Base-by-base conservation (phyloP, 129 eudicot species). In the Kitagawia praeruptora region DNA sequence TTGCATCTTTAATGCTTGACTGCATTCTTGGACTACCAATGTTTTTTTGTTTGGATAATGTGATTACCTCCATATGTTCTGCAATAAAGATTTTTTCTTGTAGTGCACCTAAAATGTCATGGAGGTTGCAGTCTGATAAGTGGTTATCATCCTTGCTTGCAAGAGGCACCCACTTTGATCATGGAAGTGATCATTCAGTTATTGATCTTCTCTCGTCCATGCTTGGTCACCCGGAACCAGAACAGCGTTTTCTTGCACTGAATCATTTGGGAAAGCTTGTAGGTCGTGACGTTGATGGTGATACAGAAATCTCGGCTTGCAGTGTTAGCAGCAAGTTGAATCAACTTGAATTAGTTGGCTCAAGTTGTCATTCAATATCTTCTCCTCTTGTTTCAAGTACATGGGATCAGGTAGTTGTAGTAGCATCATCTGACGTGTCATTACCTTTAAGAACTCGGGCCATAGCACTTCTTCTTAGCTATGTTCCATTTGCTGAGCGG, bases 181-280 rank as follows among this genome's bases (percentile, higher is more conserved):
- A 81, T 23, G 87, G 82, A 42, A 82, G 80, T 87, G 93, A 89
- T 84, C 61, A 37, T 71, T 86, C 91, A 79, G 38, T 94, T 34
- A 61, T 87, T 74, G 92, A 87, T 83, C 85, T 94, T 44, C 69
- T 94, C 82, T 75, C 76, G 74, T 71, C 88, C 76, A 81, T 94
- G 88, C 86, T 94, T 83, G 82, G 87, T 70, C 97, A 92, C 86
- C 83, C 87, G 13, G 98, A 94, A 82, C 98, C 98, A 75, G 98
- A 94, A 79, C 98, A 89, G 46, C 92, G 96, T n/a, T 92, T 82
- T 81, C 82, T 89, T 70, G 96, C 96, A 18, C 84, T 94, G 25
- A 86, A 90, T 82, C 98, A 92, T 76, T 84, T 94, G 85, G 92
- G 91, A 67, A 82, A 83, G 76, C 89, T 92, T 47, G 83, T 92